phyloP scores from a whole-genome alignment of 345 rosid genomes.

The Carallia pectinifolia region DNA sequence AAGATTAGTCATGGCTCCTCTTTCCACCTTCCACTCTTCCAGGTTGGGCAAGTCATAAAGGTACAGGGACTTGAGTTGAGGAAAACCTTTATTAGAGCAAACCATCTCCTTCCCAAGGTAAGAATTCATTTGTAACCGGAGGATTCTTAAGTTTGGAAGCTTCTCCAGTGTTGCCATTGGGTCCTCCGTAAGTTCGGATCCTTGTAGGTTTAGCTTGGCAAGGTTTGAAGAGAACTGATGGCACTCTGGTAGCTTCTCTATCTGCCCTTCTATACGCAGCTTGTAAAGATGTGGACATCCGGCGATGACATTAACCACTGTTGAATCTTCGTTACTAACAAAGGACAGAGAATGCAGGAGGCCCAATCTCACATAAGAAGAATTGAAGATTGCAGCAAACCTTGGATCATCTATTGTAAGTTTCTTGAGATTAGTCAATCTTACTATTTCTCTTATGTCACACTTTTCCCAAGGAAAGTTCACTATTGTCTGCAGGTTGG shows the following conservation, averaged over 20 bases:
- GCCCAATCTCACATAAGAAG: constrained; percentile 5
- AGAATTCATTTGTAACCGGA: constrained; percentile 19
- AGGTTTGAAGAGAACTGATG: constrained; percentile 31
- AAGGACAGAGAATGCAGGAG: constrained; percentile 21
- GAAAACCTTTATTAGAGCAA: constrained; percentile 31
- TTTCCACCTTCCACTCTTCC: constrained; percentile 33
- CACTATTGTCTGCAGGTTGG: constrained; percentile 16
- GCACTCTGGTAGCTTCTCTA: constrained; percentile 28
- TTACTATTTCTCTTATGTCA: constrained; percentile 3
- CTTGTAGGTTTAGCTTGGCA: constrained; percentile 32
- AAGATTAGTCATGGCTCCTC: constrained; percentile 45
- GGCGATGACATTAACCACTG: constrained; percentile 9
- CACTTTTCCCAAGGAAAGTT: constrained; percentile 21
- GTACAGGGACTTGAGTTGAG: constrained; percentile 24
- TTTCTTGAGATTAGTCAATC: constrained; percentile 15
- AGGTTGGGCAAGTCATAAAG: constrained; percentile 11
- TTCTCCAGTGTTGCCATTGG: constrained; percentile 47
- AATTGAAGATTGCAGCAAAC: constrained; percentile 8
- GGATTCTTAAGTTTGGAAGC: constrained; percentile 32
- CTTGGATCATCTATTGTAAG: not conserved
- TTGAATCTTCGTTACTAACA: constrained; percentile 22
- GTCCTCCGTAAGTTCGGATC: constrained; percentile 33
- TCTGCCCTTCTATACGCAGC: constrained; percentile 2
- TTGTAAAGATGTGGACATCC: constrained; percentile 13
- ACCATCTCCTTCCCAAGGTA: constrained; percentile 34